These are phyloP conservation scores for Chenopodium quinoa DNA, from an alignment of 148 eudicot genomes.

Conservation along the genomic window DNA sequence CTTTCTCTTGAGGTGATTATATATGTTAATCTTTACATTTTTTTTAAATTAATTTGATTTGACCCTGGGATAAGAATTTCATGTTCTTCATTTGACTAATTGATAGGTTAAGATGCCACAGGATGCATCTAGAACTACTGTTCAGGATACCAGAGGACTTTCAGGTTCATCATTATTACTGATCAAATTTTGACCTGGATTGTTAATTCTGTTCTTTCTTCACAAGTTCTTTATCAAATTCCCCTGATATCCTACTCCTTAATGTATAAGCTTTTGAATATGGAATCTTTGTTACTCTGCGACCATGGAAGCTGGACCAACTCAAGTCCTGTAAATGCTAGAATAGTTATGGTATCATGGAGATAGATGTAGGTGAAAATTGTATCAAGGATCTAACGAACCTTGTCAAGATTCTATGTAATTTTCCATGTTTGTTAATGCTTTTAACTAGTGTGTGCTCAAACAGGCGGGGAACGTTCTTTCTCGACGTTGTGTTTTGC, in stretches of 20 bases:
- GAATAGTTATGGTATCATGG: not conserved
- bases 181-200: not conserved
- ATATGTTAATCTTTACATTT: not conserved
- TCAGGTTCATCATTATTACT: slow-evolving; percentile 59
- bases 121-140: slow-evolving; percentile 77
- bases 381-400: not conserved
- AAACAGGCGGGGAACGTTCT: slow-evolving; percentile 90
- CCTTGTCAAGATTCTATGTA: not conserved
- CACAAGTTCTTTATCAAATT: not conserved
- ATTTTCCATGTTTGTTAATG: not conserved
- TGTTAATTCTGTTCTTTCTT: slow-evolving; percentile 6
- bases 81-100: slow-evolving; percentile 13
- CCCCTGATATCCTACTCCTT: not conserved
- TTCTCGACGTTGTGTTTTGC: slow-evolving; percentile 96
- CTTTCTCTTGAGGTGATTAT: slow-evolving; percentile 73
- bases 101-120: slow-evolving; percentile 92
- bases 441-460: slow-evolving; percentile 13
- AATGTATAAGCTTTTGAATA: not conserved
- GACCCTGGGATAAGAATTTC: not conserved
- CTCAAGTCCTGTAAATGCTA: not conserved
- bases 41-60: slow-evolving; percentile 3
- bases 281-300: not conserved
- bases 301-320: not conserved
- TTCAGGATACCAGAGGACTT: slow-evolving; percentile 94
- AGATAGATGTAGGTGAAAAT: not conserved